Evolutionary conservation across 495 filamentous ascomycete genomes (phyloP).

Genomic region (Saxispiralis lemnorum): DNA sequence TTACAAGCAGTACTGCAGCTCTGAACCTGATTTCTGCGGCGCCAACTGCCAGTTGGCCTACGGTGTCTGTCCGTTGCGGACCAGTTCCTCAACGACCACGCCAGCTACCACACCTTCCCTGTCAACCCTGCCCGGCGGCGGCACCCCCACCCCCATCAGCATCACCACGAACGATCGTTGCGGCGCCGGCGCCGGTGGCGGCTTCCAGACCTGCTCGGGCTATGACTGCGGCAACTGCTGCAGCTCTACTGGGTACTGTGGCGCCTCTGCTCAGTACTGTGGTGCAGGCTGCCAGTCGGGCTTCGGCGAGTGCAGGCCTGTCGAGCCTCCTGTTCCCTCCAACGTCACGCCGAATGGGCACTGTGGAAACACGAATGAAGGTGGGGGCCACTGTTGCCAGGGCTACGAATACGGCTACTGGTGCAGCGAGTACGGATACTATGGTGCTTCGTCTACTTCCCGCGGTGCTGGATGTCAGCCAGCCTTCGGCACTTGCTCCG

Average conservation of each 20-base stretch:
- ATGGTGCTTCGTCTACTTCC: neutral
- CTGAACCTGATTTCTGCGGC: neutral
- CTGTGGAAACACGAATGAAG: slow-evolving; percentile 1
- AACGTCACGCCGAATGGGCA: slow-evolving; percentile 3
- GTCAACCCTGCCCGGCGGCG: neutral
- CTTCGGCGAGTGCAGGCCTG: neutral
- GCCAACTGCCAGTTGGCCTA: neutral
- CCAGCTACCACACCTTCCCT: neutral
- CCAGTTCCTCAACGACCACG: neutral
- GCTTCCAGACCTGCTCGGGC: too few species aligned
- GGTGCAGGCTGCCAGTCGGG: slow-evolving; percentile 2
- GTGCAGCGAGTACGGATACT: slow-evolving; percentile 9
- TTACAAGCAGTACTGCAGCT: neutral
- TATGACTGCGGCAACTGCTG: neutral
- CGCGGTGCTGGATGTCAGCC: slow-evolving; percentile 7
- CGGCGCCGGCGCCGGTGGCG: too few species aligned
- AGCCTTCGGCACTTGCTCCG: neutral
- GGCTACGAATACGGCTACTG: slow-evolving; percentile 8
- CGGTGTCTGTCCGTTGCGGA: neutral
- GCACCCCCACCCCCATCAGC: too few species aligned
- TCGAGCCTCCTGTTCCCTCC: neutral
- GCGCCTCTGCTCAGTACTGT: slow-evolving; percentile 1
- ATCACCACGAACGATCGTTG: too few species aligned
- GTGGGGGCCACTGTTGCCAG: slow-evolving; percentile 3
- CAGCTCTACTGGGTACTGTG: slow-evolving; percentile 2